These are phyloP conservation scores for Copromyces sp. DNA, from an alignment of 495 filamentous ascomycete species.

Conservation along the genomic window DNA sequence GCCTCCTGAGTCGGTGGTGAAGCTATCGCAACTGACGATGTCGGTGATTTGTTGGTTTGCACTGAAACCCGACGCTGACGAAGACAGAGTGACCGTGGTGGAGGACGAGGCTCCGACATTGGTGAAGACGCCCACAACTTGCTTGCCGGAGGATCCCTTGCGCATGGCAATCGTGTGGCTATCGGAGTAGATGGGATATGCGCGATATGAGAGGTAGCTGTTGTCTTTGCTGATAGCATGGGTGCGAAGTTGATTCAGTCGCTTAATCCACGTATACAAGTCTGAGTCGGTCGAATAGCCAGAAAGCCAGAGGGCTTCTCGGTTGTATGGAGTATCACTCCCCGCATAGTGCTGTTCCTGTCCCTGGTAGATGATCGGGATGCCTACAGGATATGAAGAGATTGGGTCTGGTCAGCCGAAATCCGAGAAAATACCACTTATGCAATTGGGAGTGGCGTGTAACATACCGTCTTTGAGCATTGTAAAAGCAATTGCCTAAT, in stretches of 20 bases:
- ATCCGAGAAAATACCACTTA: neutral
- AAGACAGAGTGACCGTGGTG: slow-evolving; percentile 37
- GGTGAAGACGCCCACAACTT: slow-evolving; percentile 51
- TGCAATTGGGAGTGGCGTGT: slow-evolving; percentile 8
- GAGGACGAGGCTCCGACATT: slow-evolving; percentile 44
- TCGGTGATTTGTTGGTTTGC: slow-evolving; percentile 34
- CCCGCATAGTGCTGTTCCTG: slow-evolving; percentile 66
- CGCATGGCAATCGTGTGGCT: slow-evolving; percentile 49
- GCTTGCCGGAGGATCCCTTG: slow-evolving; percentile 46
- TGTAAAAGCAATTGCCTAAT: slow-evolving; percentile 61
- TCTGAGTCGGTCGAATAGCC: slow-evolving; percentile 47
- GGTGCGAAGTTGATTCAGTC: slow-evolving; percentile 46
- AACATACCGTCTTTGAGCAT: slow-evolving; percentile 49
- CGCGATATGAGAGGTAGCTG: slow-evolving; percentile 44
- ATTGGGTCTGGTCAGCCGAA: neutral
- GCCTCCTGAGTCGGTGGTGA: slow-evolving; percentile 35
- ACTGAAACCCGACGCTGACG: slow-evolving; percentile 31
- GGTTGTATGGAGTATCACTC: slow-evolving; percentile 48
- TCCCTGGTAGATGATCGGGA: slow-evolving; percentile 41
- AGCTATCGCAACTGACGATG: slow-evolving; percentile 37
- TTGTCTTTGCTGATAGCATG: slow-evolving; percentile 38
- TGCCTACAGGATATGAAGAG: slow-evolving; percentile 13
- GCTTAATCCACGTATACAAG: slow-evolving; percentile 51
- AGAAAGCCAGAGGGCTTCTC: slow-evolving; percentile 66
- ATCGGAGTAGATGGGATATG: slow-evolving; percentile 47